Conservation (phyloP, 495 filamentous ascomycete genomes). For the Daldinia bambusicola region DNA sequence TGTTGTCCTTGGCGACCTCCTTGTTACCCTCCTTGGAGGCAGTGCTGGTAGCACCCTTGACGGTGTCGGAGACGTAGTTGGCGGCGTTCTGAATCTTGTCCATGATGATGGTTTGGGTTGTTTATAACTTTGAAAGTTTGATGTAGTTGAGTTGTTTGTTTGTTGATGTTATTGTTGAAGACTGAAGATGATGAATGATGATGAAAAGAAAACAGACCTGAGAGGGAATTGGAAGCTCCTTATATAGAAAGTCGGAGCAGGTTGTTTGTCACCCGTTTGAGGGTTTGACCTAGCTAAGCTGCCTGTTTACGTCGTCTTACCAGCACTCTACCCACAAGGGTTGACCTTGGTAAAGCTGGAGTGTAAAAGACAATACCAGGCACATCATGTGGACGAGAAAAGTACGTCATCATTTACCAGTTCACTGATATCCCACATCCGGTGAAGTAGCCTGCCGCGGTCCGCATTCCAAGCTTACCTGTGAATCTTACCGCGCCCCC, state of each 20-base stretch:
- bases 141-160: conserved; percentile 24
- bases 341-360: not conserved
- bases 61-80: conserved; percentile 70
- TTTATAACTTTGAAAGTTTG: conserved; percentile 40
- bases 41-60: conserved; percentile 58
- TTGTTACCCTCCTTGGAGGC: conserved; percentile 76
- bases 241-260: conserved; percentile 29
- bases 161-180: conserved; percentile 21
- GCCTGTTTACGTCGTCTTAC: conserved; percentile 3
- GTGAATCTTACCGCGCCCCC: not conserved
- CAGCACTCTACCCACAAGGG: not conserved
- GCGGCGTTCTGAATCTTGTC: conserved; percentile 68
- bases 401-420: conserved; percentile 32
- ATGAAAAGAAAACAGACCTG: conserved; percentile 1
- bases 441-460: not conserved
- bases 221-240: conserved; percentile 21
- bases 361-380: conserved; percentile 14
- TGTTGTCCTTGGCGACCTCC: conserved; percentile 68
- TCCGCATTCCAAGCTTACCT: conserved; percentile 10
- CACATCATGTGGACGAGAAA: conserved; percentile 32
- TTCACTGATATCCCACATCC: conserved; percentile 30
- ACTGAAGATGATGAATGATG: conserved; percentile 17
- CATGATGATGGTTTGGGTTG: conserved; percentile 59
- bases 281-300: not conserved
- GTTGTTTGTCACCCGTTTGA: conserved; percentile 23